Percentiles rank a stretch among this genome's conserved stretches.
phyloP scores from a whole-genome alignment of 768 basidiomycete genomes.

The Naganishia friedmannii region DNA sequence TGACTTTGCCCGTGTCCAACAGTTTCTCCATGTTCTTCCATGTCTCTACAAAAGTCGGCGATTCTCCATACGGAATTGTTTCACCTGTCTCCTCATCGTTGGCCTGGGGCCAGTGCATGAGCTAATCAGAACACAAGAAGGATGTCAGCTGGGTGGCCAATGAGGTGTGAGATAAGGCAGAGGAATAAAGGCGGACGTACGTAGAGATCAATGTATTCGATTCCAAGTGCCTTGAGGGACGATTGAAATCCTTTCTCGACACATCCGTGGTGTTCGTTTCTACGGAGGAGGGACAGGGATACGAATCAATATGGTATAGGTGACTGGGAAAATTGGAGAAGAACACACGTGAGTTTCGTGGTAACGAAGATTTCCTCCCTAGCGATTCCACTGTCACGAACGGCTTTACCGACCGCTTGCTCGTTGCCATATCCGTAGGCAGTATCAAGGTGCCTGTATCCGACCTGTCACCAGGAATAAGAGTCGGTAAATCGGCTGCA shows the following conservation, averaged over 20 bases:
- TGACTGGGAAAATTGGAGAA: neutral
- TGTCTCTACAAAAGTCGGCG: slow-evolving; percentile 52
- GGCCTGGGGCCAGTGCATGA: slow-evolving; percentile 55
- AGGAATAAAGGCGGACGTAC: slow-evolving; percentile 10
- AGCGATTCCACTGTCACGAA: slow-evolving; percentile 35
- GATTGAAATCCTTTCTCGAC: slow-evolving; percentile 56
- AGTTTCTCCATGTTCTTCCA: slow-evolving; percentile 53
- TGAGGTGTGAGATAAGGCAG: no score
- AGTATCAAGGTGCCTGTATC: slow-evolving; percentile 30
- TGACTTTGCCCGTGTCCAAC: slow-evolving; percentile 43
- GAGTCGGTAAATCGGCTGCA: neutral
- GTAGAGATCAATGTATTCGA: slow-evolving; percentile 58
- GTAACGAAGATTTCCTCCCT: slow-evolving; percentile 37
- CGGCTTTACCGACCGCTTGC: slow-evolving; percentile 43
- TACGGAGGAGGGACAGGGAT: neutral
- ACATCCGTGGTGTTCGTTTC: slow-evolving; percentile 45
- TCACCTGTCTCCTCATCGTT: slow-evolving; percentile 31
- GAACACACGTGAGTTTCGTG: slow-evolving; percentile 33
- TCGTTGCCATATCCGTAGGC: slow-evolving; percentile 36
- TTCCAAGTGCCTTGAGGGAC: slow-evolving; percentile 54
- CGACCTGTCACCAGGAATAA: neutral
- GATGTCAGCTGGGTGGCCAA: no score
- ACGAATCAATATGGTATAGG: neutral
- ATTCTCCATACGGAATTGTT: slow-evolving; percentile 37
- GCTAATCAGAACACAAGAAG: no score